Percentiles rank a stretch among this genome's conserved stretches.
Conservation (phyloP, 1,284 basidiomycete genomes). For the Rhodotorula mucilaginosa region DNA sequence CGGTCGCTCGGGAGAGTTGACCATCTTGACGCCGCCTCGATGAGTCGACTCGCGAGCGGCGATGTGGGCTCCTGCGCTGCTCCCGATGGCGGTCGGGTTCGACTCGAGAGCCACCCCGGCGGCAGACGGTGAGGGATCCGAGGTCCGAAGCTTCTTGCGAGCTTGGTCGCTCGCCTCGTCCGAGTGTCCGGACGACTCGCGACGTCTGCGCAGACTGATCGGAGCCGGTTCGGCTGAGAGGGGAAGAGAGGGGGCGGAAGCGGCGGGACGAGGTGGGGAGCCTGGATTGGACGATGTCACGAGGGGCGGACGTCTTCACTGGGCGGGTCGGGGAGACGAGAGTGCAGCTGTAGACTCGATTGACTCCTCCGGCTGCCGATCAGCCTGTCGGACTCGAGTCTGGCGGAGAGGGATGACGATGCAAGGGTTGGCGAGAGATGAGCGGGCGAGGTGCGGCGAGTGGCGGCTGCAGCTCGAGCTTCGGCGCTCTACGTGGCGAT, state of each 20-base stretch:
- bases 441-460: no score
- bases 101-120: not conserved
- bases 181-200: not conserved
- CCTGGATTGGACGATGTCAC: not conserved
- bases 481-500: no score
- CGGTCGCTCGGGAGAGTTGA: not conserved
- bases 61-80: not conserved
- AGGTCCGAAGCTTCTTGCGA: not conserved
- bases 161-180: not conserved
- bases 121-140: not conserved
- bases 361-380: no score
- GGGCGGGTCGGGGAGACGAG: no score
- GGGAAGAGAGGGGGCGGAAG: not conserved
- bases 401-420: no score
- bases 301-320: not conserved
- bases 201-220: not conserved
- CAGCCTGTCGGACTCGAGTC: no score
- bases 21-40: not conserved
- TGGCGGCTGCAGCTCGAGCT: no score
- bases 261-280: constrained; percentile 6
- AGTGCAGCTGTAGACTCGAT: no score
- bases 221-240: not conserved
- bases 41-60: not conserved
- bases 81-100: not conserved
- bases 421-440: no score